Conservation (phyloP, 192 early-diverging fungal genomes). For the Geranomyces michiganensis region DNA sequence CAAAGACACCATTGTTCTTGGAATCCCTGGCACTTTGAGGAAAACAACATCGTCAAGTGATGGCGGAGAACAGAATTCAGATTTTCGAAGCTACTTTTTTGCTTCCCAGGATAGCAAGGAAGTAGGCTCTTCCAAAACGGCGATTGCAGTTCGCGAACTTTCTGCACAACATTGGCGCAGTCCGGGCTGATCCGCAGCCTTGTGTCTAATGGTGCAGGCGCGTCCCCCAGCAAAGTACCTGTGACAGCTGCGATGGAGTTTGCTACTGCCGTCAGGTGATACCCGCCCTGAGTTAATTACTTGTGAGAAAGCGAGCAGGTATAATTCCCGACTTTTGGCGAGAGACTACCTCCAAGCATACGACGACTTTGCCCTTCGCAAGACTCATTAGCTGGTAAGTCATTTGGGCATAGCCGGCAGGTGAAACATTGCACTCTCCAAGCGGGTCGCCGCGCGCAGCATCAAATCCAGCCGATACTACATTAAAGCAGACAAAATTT, state of each 20-base stretch:
- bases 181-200: not conserved
- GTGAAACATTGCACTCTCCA: constrained; percentile 80
- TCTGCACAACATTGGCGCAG: constrained; percentile 26
- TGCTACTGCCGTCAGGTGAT: constrained; percentile 76
- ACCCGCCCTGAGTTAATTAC: constrained; percentile 70
- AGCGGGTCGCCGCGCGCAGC: constrained; percentile 82
- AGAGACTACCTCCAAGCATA: constrained; percentile 82
- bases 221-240: constrained; percentile 68
- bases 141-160: constrained; percentile 13
- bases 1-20: not conserved
- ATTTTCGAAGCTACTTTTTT: too few species aligned
- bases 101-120: not conserved
- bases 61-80: too few species aligned
- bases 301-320: not conserved
- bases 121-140: constrained; percentile 34
- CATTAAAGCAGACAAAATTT: constrained; percentile 21
- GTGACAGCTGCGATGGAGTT: constrained; percentile 77
- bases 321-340: too few species aligned
- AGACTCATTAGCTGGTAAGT: constrained; percentile 77
- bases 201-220: constrained; percentile 10
- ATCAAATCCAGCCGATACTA: constrained; percentile 90
- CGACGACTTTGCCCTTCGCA: constrained; percentile 71
- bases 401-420: constrained; percentile 83
- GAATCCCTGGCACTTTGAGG: not conserved
- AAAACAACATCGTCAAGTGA: too few species aligned